Evolutionary conservation across 257 asterid species (phyloP).

Genomic region (Solanum pinnatisectum): DNA sequence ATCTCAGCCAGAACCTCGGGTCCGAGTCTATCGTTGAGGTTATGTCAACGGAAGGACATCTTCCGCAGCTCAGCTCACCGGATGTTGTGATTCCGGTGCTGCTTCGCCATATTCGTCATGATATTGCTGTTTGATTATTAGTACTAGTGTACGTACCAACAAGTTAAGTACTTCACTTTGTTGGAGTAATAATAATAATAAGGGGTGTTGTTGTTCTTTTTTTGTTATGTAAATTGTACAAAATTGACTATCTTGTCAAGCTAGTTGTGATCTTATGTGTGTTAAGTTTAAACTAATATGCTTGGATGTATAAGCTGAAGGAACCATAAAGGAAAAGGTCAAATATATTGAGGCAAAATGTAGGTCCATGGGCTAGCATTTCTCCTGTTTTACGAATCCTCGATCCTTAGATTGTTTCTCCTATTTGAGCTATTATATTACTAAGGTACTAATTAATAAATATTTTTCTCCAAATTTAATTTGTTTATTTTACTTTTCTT

Average conservation of each 20-base stretch:
- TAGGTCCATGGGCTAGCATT: neutral
- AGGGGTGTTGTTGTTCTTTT: neutral
- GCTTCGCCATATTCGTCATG: neutral
- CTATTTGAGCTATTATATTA: neutral
- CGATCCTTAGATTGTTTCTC: no score
- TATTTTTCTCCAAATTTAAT: neutral
- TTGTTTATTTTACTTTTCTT: neutral
- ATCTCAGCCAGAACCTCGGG: neutral
- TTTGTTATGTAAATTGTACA: neutral
- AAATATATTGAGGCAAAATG: neutral
- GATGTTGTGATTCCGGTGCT: neutral
- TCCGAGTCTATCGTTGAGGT: neutral
- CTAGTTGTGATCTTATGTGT: neutral
- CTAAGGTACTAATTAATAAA: neutral
- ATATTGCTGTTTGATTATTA: neutral
- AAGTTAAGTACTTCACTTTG: neutral
- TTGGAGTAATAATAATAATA: neutral
- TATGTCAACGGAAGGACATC: neutral
- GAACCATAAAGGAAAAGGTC: neutral
- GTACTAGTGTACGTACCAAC: neutral
- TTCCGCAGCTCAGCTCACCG: constrained; percentile 2
- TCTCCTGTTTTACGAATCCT: neutral
- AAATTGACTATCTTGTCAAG: neutral
- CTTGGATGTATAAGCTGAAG: neutral
- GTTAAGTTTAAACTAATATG: neutral